phyloP scores from a whole-genome alignment of 208 protist species.

The Blastocrithidia nonstop region DNA sequence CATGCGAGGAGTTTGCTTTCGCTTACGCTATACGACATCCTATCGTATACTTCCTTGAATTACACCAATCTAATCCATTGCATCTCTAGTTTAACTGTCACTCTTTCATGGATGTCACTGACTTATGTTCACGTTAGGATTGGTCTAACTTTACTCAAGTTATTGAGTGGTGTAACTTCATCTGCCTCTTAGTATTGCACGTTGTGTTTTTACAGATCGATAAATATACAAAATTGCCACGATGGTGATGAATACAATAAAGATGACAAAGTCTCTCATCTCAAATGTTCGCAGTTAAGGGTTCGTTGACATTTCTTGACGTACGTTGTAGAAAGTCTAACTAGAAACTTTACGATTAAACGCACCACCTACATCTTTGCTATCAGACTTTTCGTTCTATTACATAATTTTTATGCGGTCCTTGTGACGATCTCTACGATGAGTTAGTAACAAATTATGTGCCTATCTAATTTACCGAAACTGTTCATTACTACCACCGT shows the following conservation, averaged over 20 bases:
- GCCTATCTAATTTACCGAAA: constrained; percentile 72
- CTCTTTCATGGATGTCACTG: constrained; percentile 72
- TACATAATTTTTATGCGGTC: constrained; percentile 14
- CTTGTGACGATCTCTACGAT: constrained; percentile 59
- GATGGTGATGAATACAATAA: constrained; percentile 31
- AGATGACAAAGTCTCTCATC: constrained; percentile 43
- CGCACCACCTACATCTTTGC: too few species aligned
- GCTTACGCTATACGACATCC: constrained; percentile 51
- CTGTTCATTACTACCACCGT: constrained; percentile 66
- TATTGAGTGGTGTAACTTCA: constrained; percentile 73
- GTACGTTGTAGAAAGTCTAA: constrained; percentile 65
- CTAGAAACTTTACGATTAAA: constrained; percentile 74
- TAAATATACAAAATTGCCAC: constrained; percentile 50
- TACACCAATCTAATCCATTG: constrained; percentile 64
- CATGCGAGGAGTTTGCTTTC: constrained; percentile 24
- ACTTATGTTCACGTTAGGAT: constrained; percentile 9
- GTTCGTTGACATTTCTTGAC: constrained; percentile 49
- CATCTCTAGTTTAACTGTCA: constrained; percentile 35
- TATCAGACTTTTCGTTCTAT: constrained; percentile 3
- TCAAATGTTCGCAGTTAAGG: constrained; percentile 61
- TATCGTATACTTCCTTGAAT: constrained; percentile 53
- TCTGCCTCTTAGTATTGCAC: constrained; percentile 34
- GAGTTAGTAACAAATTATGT: constrained; percentile 63
- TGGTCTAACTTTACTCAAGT: constrained; percentile 13
- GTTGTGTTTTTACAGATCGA: constrained; percentile 37